Evolutionary conservation across 345 rosid species (phyloP), one percentile per base, ranked within the genome.

Genomic region (Limnanthes douglasii): DNA sequence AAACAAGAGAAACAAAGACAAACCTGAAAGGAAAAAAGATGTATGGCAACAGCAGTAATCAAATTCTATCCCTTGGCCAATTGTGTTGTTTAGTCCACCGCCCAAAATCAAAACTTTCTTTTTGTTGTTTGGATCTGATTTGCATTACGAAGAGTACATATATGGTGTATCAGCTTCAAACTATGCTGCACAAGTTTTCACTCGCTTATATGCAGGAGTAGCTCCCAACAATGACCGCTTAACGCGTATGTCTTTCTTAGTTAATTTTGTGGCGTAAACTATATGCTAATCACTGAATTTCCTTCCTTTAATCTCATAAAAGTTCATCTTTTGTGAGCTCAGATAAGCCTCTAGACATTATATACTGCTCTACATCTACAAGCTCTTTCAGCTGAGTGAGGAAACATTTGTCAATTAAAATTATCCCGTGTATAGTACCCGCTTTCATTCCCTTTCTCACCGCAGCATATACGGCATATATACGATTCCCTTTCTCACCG

Each of bases 31-130:
- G 96, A 72, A 45, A 39, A 80, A 90, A 20, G 98, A 90, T 7
- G 96, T 65, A 55, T 84, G 98, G 61, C 98, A 90, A 51, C 98
- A 90, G 45, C 98, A 90, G 66, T 90, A 90, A 62, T 90, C 98
- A 45, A 90, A 90, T 43, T 90, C 98, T 51, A 90, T 90, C 37
- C 95, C 95, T 57, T 84, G 98, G 15, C 96, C 98, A 46, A 90
- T 84, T 45, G n/a, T n/a, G 40, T 94, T 77, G 57, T 90, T 90
- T 18, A 94, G 98, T 39, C 98, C 98, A 54, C 98, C 98, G 34
- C 94, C 95, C 46, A 90, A 64, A 63, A 90, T 90, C 82, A 90
- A 46, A 43, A 84, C 92, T 71, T 90, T 84, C 59, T 70, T 80
- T 56, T 43, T 74, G 41, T 11, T 51, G 37, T 76, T 84, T 14